These are phyloP conservation scores for Cichorium intybus DNA, from an alignment of 140 eudicot species.

Conservation along the genomic window DNA sequence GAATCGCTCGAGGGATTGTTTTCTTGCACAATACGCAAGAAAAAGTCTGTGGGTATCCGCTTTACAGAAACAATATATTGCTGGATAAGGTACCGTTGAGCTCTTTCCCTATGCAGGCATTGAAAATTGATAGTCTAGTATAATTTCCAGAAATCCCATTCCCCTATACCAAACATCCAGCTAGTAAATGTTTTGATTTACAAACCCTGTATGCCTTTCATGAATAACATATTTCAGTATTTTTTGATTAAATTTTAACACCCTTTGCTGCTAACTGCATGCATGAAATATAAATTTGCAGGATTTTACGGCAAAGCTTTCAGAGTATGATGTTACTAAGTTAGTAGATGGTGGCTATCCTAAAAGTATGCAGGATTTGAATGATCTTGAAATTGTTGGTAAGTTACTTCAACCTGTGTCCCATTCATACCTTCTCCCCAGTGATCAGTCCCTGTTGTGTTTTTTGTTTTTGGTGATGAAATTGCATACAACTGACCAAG, in stretches of 20 bases:
- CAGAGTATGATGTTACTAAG: neutral
- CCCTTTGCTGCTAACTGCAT: neutral
- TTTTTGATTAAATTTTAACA: neutral
- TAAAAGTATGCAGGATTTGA: neutral
- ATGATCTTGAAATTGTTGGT: neutral
- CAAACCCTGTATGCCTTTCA: neutral
- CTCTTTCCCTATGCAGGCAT: neutral
- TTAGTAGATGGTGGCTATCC: neutral
- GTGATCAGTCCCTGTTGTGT: too few species aligned
- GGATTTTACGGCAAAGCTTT: slow-evolving; percentile 27
- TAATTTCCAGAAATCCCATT: too few species aligned
- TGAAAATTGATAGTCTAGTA: neutral
- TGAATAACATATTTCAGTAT: neutral
- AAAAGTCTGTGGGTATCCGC: neutral
- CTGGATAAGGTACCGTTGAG: neutral
- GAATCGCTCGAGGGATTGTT: slow-evolving; percentile 21
- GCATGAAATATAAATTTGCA: slow-evolving; percentile 3
- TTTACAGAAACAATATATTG: neutral
- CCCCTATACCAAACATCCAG: too few species aligned
- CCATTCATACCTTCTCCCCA: neutral
- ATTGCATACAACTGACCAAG: neutral
- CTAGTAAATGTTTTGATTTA: neutral
- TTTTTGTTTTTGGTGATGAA: slow-evolving; percentile 1
- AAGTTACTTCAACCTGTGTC: neutral
- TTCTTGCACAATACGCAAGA: slow-evolving; percentile 1